Conservation (phyloP, 2,329 filamentous ascomycete species). For the Gaeumannomyces sp. region DNA sequence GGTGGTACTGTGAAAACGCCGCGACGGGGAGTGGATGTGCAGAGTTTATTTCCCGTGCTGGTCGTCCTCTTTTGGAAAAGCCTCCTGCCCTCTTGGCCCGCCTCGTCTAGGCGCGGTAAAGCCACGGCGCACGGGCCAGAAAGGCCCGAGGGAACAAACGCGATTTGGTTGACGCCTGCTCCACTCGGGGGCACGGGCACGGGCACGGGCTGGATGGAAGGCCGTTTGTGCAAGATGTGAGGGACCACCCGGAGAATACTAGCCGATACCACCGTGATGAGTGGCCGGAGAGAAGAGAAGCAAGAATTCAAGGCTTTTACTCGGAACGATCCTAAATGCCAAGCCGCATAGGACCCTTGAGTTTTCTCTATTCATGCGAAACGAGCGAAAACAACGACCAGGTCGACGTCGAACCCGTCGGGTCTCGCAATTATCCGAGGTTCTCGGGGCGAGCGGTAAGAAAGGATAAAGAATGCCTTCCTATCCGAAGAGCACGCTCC, state of each 20-base stretch:
- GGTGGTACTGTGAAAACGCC: neutral
- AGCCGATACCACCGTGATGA: neutral
- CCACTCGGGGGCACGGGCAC: neutral
- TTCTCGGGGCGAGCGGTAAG: neutral
- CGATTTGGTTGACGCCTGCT: neutral
- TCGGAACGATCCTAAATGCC: neutral
- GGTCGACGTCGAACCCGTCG: neutral
- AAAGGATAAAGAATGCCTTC: neutral
- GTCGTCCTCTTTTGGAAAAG: neutral
- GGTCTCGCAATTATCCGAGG: neutral
- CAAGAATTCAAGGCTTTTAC: neutral
- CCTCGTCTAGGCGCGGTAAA: too few relatives aligned
- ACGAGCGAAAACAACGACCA: neutral
- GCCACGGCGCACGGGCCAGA: neutral
- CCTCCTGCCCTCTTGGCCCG: neutral
- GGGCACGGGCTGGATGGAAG: neutral
- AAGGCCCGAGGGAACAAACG: neutral
- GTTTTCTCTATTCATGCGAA: neutral
- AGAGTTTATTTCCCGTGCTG: neutral
- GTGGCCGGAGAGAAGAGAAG: neutral
- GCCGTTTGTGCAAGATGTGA: neutral
- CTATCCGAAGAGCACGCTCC: neutral
- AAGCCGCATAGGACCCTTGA: neutral
- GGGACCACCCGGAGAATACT: constrained; percentile 3
- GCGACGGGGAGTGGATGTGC: neutral